Conservation (phyloP, 768 basidiomycete genomes). For the Hericium rajendrae region DNA sequence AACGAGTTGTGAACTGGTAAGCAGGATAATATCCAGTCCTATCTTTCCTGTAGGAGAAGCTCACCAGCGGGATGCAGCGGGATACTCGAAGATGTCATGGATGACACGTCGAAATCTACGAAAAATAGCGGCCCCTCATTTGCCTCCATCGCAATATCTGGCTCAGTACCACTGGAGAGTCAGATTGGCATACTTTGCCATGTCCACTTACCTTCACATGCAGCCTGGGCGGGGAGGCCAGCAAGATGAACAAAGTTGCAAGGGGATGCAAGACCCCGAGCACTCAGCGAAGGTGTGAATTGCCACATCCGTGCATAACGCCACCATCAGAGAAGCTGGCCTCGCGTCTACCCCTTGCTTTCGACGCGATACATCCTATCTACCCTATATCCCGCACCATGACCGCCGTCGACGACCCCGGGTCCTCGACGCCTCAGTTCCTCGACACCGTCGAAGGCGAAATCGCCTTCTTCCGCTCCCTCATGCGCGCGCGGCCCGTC, state of each 20-base stretch:
- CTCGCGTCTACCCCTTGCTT: not conserved
- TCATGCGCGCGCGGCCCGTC: conserved; percentile 74
- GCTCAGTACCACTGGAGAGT: not conserved
- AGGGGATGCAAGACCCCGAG: not conserved
- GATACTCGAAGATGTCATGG: not conserved
- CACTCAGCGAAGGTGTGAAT: not conserved
- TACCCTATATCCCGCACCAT: not conserved
- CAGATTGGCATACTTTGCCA: not conserved
- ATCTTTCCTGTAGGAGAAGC: not conserved
- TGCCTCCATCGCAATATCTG: no score
- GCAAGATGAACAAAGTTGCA: not conserved
- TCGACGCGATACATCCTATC: not conserved
- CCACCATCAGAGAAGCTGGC: not conserved
- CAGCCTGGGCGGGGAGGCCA: not conserved
- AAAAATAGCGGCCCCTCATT: not conserved
- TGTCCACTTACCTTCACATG: not conserved
- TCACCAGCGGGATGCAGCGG: not conserved
- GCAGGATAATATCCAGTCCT: not conserved
- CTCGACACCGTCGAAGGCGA: conserved; percentile 74
- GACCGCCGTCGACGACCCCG: conserved; percentile 7
- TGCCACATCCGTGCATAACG: not conserved
- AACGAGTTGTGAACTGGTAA: no score
- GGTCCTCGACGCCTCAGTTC: conserved; percentile 1
- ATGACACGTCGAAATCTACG: not conserved
- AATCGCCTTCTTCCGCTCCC: conserved; percentile 74